A percentile compares a stretch with the other conserved stretches of the same genome.
Conservation (phyloP, 495 filamentous ascomycete species). For the Penicillium ochrochloron region DNA sequence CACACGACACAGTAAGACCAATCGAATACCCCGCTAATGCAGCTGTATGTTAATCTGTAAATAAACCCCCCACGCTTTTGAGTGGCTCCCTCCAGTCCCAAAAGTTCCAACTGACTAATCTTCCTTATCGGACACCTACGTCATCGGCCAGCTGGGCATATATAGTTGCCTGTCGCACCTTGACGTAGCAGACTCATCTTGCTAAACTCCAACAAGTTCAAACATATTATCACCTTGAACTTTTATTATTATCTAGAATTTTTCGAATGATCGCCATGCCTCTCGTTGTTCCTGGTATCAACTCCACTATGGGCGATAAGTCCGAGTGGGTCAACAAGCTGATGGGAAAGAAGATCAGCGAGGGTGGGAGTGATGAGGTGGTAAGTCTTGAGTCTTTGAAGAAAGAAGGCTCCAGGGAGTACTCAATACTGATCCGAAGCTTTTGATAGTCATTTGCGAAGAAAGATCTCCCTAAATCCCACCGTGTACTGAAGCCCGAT, state of each 20-base stretch:
- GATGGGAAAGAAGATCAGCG: slow-evolving; percentile 72
- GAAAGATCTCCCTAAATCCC: slow-evolving; percentile 68
- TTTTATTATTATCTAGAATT: background rate
- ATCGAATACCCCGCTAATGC: background rate
- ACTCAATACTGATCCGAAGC: background rate
- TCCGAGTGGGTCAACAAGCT: slow-evolving; percentile 75
- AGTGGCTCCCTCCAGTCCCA: slow-evolving; percentile 6
- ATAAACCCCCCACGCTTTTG: background rate
- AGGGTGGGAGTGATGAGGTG: slow-evolving; percentile 47
- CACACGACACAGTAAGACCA: slow-evolving; percentile 8
- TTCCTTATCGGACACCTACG: slow-evolving; percentile 21
- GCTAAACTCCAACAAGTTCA: background rate
- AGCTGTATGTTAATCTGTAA: slow-evolving; percentile 3
- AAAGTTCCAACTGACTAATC: slow-evolving; percentile 18
- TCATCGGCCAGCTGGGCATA: slow-evolving; percentile 16
- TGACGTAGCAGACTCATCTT: background rate
- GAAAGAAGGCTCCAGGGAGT: background rate
- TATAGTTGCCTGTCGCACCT: slow-evolving; percentile 24
- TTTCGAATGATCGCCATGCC: slow-evolving; percentile 63
- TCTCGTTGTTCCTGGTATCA: slow-evolving; percentile 78
- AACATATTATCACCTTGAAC: background rate
- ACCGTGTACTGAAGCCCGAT: slow-evolving; percentile 69
- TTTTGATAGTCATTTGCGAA: slow-evolving; percentile 70
- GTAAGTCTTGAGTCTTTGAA: slow-evolving; percentile 39
- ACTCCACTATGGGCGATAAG: slow-evolving; percentile 56